Evolutionary conservation across 2,329 filamentous ascomycete genomes (phyloP), one percentile per base, ranked within the genome.

Genomic region (Teratosphaeria pseudoeucalypti): DNA sequence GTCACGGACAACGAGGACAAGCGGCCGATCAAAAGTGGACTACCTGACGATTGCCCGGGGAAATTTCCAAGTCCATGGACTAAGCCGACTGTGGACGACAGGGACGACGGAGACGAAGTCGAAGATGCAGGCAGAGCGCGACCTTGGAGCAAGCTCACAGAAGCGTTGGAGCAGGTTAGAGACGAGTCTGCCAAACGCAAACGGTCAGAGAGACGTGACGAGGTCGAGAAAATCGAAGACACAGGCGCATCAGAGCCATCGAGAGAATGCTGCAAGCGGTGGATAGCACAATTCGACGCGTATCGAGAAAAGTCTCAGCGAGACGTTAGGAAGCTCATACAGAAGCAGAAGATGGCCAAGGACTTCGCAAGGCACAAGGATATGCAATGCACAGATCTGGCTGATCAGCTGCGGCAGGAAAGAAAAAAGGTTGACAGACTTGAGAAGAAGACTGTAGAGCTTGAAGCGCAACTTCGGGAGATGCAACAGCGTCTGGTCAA

Each of bases 341-440:
- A 84, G 69, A 92, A 91, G 78, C 90, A 91, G 76, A 84, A 89
- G 69, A 78, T 90, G 62, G 87, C 88, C 60, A 92, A 89, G 74
- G 86, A 85, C 58, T 92, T 87, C 69, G 89, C 89, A 52, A 85
- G 86, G 70, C 83, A 87, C 74, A 92, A 91, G 72, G 89, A 92
- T 68, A 78, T 79, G 19, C 86, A 91, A 71, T 85, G 86, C 26
- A 80, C 82, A 29, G 81, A 87, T 59, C 74, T 92, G 56, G 79
- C 81, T 26, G 82, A 84, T 61, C 82, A 84, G 66, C 79, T 92
- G 39, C 81, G 81, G 61, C 83, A 87, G 61, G 87, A 90, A 49
- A 85, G 86, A 64, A 79, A 81, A 62, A 87, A 82, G 68, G 83
- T 87, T 29, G 75, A 79, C 34, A 74, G 78, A 58, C 84, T 90